These are phyloP conservation scores for Aureobasidium sp. DNA, from an alignment of 2,329 filamentous ascomycete species.

Conservation along the genomic window DNA sequence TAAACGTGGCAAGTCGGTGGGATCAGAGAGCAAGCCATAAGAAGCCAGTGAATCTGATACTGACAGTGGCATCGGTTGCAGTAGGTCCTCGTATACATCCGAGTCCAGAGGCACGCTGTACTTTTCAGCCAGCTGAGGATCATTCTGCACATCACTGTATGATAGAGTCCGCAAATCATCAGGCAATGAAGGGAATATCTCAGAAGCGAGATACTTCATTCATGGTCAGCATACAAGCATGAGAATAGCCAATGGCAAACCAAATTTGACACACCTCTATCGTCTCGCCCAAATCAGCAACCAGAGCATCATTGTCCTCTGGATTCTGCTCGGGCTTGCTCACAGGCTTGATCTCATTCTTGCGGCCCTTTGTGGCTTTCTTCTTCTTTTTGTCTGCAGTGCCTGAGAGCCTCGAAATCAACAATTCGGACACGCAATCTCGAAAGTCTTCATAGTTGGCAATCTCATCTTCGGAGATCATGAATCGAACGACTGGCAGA, in stretches of 20 bases:
- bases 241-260: neutral
- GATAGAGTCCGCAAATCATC: conserved; percentile 53
- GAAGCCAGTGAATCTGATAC: conserved; percentile 60
- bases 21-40: conserved; percentile 55
- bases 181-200: conserved; percentile 63
- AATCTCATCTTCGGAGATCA: conserved; percentile 34
- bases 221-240: neutral
- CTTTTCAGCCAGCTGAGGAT: conserved; percentile 42
- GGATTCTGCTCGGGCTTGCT: conserved; percentile 18
- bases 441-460: conserved; percentile 62
- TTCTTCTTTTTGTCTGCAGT: conserved; percentile 44
- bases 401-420: conserved; percentile 56
- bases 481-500: conserved; percentile 15
- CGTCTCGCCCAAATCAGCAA: conserved; percentile 71
- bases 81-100: conserved; percentile 36
- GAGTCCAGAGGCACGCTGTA: conserved; percentile 50
- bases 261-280: conserved; percentile 48
- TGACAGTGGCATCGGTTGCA: conserved; percentile 51
- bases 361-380: conserved; percentile 33
- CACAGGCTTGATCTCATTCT: conserved; percentile 34
- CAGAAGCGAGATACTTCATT: conserved; percentile 58
- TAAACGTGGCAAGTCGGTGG: conserved; percentile 46
- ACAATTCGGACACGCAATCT: conserved; percentile 63
- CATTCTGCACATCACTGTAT: conserved; percentile 50
- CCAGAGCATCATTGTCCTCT: conserved; percentile 33